Conservation (phyloP, 2,329 filamentous ascomycete genomes). For the Neofusicoccum ribis region DNA sequence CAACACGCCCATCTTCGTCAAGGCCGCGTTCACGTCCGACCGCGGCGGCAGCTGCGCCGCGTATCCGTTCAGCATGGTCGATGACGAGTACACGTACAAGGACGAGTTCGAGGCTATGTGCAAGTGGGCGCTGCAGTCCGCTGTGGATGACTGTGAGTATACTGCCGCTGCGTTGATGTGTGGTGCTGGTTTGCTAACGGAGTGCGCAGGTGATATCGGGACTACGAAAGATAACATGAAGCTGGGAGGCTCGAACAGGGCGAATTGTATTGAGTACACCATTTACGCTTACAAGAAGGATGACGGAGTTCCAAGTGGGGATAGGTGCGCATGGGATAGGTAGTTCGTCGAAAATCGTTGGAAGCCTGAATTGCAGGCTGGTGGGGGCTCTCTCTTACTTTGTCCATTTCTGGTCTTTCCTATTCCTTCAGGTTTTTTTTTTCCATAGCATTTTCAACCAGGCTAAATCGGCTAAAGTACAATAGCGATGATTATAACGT, state of each 20-base stretch:
- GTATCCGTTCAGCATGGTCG: background rate
- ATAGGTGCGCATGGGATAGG: background rate
- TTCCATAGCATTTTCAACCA: no score
- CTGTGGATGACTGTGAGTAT: background rate
- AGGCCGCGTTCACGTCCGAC: background rate
- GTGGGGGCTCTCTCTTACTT: no score
- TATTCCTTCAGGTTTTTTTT: no score
- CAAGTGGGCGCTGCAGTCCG: background rate
- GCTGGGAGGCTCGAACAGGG: background rate
- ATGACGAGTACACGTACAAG: background rate
- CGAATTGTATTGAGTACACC: background rate
- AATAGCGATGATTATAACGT: no score
- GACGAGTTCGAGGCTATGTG: background rate
- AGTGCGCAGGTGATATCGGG: background rate
- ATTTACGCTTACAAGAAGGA: background rate
- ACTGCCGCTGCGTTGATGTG: no score
- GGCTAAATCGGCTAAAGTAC: no score
- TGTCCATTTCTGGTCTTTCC: no score
- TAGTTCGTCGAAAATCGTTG: no score
- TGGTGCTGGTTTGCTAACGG: background rate
- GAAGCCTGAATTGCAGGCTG: no score
- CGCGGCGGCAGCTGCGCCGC: background rate
- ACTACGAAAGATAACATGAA: background rate
- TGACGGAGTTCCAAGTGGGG: background rate
- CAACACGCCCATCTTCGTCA: background rate